Percentiles rank a stretch among this genome's conserved stretches.
Evolutionary conservation across 768 basidiomycete genomes (phyloP).

Genomic region (Boletellus sp.): DNA sequence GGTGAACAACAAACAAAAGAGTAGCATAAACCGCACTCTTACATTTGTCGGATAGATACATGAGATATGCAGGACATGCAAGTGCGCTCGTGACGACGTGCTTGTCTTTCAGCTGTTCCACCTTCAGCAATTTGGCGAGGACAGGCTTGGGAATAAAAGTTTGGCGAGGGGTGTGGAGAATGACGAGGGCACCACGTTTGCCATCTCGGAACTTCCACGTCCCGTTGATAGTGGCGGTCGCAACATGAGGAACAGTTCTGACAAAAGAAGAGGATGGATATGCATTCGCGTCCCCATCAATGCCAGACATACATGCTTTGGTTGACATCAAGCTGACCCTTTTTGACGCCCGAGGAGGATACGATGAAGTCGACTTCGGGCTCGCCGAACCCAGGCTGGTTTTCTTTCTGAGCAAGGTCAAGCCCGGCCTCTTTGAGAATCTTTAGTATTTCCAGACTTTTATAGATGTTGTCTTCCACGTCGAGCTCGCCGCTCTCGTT

Average conservation of each 20-base stretch:
- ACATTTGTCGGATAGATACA: conserved; percentile 23
- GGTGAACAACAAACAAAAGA: background rate
- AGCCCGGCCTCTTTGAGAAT: background rate
- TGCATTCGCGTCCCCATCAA: background rate
- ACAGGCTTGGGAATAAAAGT: conserved; percentile 8
- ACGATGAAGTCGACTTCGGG: conserved; percentile 18
- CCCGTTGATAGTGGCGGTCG: conserved; percentile 27
- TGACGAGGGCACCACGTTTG: conserved; percentile 28
- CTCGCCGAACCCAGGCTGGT: conserved; percentile 2
- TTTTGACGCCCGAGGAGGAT: conserved; percentile 17
- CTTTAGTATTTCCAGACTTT: conserved; percentile 1
- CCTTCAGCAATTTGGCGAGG: conserved; percentile 3
- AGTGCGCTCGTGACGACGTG: conserved; percentile 24
- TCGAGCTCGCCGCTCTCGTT: conserved; percentile 6
- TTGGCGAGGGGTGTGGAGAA: conserved; percentile 24
- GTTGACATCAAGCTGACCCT: conserved; percentile 10
- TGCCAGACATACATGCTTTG: background rate
- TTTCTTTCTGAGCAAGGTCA: background rate
- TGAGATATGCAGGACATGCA: conserved; percentile 26
- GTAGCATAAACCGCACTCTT: background rate
- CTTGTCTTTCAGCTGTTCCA: conserved; percentile 15
- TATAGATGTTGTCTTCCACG: conserved; percentile 27
- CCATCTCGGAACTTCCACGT: conserved; percentile 24
- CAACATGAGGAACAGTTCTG: conserved; percentile 12
- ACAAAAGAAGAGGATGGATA: background rate